Percentiles rank a stretch among this genome's conserved stretches.
Conservation (phyloP, 441 rosid genomes). For the Rhodomyrtus psidioides region DNA sequence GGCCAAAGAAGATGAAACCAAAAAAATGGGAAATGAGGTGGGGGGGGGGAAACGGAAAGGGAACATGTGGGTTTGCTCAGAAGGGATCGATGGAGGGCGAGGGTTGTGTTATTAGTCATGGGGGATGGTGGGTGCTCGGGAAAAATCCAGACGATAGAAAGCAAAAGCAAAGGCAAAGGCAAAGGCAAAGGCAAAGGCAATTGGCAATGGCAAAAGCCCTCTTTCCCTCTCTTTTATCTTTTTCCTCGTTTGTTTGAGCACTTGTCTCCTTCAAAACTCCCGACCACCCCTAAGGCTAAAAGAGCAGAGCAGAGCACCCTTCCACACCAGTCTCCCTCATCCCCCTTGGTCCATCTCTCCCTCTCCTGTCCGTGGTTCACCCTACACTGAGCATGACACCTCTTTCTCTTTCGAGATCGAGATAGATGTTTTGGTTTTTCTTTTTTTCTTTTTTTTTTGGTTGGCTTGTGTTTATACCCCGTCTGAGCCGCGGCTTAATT, state of each 20-base stretch:
- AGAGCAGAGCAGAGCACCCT: background rate
- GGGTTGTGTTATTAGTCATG: too few relatives aligned
- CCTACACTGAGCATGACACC: constrained; percentile 44
- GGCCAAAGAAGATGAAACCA: background rate
- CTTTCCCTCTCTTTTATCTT: background rate
- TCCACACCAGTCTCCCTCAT: background rate
- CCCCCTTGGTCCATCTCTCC: constrained; percentile 25
- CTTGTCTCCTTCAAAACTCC: background rate
- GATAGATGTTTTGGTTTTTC: background rate
- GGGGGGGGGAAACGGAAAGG: background rate
- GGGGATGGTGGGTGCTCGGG: background rate
- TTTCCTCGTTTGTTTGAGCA: background rate
- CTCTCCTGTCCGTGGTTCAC: constrained; percentile 57
- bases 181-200: too few relatives aligned
- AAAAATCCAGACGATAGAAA: background rate
- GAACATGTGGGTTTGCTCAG: background rate
- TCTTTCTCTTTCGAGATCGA: background rate
- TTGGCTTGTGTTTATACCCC: constrained; percentile 25
- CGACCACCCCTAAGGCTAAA: background rate
- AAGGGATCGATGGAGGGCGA: background rate
- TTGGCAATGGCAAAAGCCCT: too few relatives aligned
- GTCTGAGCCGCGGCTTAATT: constrained; percentile 23
- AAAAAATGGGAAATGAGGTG: background rate
- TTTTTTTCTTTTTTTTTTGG: constrained; percentile 8
- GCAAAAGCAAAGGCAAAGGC: background rate